Base-by-base conservation (phyloP, 805 yeast genomes). In the Metschnikowia corniflorae region DNA sequence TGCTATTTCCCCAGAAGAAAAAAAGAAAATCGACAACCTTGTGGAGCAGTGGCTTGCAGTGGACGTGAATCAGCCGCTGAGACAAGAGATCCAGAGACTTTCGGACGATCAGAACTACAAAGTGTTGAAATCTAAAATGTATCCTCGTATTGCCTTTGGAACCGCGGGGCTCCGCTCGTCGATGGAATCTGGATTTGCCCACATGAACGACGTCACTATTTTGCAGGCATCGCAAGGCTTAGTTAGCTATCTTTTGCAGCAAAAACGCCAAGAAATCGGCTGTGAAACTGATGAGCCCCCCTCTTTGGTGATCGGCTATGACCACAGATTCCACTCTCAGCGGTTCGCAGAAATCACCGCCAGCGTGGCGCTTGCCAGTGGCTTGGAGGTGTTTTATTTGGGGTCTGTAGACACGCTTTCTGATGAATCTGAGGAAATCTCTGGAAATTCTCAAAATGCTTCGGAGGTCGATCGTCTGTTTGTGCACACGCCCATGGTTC, bases 401-500 rank as follows among this genome's bases (percentile, higher is more conserved):
- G 80, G 81, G 1, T 51, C 56, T 14, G 55, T 58, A 12, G 63
- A 58, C 10, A 59, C 58, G 9, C 41, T 66, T n/a, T 63, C 67
- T 3, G 42, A 41, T 1, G 65, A 61, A 26, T 23, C 44, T 15
- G 29, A 16, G 40, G 46, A 14, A 24, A 31, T 13, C 35, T 49
- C 1, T 31, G 23, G 19, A 43, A 6, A 26, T n/a, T 16, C 32
- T 5, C 16, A 26, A 14, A 18, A 9, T 20, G 6, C 19, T 14
- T 30, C 33, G 6, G 7, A 22, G 12, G 6, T 16, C 17, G 37
- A 35, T 35, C 23, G 43, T 10, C 39, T 36, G 35, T 42, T 64
- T 26, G 81, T 76, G 1, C 95, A 88, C 41, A 91, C 98, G 0
- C 98, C 98, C 1, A 61, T 87, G 57, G 97, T 91, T 1, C 97